These are phyloP conservation scores for Podospora didyma DNA, from an alignment of 495 filamentous ascomycete species.

Conservation along the genomic window DNA sequence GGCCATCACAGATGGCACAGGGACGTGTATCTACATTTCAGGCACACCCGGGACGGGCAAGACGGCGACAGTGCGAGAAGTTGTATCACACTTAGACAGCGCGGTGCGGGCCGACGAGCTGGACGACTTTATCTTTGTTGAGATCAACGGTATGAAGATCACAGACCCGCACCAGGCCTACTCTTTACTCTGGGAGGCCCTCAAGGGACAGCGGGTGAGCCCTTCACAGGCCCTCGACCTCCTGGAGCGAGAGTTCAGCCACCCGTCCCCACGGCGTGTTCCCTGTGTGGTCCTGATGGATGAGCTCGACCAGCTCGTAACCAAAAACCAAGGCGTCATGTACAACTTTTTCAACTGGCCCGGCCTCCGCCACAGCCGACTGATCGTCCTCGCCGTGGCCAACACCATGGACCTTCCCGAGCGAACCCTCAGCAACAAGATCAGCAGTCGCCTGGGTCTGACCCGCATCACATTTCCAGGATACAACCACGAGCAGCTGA, in stretches of 20 bases:
- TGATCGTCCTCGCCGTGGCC: constrained; percentile 95
- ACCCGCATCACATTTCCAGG: constrained; percentile 95
- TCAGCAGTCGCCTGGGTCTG: constrained; percentile 83
- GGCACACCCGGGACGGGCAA: constrained; percentile 98
- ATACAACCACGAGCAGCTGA: constrained; percentile 96
- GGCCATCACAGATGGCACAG: constrained; percentile 88
- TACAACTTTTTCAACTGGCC: constrained; percentile 99
- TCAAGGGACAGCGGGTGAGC: constrained; percentile 88
- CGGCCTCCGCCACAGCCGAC: constrained; percentile 78
- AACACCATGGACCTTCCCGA: constrained; percentile 99
- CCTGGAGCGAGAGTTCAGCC: constrained; percentile 84
- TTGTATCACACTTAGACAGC: constrained; percentile 80
- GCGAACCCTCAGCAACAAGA: constrained; percentile 95
- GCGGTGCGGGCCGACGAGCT: constrained; percentile 86
- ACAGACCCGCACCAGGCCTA: constrained; percentile 98
- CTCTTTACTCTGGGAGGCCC: constrained; percentile 89
- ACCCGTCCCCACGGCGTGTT: constrained; percentile 82
- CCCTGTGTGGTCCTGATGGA: constrained; percentile 99
- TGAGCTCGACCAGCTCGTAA: constrained; percentile 96
- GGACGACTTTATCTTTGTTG: constrained; percentile 98
- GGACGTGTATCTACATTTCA: constrained; percentile 98
- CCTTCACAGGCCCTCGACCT: constrained; percentile 88
- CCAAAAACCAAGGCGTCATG: constrained; percentile 97
- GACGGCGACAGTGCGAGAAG: constrained; percentile 95
- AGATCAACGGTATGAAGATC: constrained; percentile 99